Conservation (phyloP, 805 yeast species). For the Starmerella stellata region DNA sequence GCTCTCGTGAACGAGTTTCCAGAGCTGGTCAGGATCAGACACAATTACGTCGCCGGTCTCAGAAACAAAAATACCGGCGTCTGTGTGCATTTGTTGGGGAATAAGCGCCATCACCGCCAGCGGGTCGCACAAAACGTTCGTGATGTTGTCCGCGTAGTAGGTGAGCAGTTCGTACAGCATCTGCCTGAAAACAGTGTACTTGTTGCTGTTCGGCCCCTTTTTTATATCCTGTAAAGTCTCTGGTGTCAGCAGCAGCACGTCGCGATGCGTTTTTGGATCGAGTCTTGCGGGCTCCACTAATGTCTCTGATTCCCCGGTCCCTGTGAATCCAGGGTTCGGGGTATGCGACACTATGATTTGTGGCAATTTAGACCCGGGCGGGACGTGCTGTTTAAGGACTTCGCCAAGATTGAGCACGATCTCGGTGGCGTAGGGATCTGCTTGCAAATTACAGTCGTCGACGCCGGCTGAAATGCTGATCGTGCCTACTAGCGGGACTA, state of each 20-base stretch:
- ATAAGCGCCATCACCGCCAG: constrained; percentile 46
- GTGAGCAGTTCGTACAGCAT: constrained; percentile 37
- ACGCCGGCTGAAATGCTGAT: constrained; percentile 65
- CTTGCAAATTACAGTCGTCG: constrained; percentile 52
- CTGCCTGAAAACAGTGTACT: constrained; percentile 31
- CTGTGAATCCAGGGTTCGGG: constrained; percentile 31
- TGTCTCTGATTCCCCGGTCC: no score
- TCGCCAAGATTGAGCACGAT: constrained; percentile 32
- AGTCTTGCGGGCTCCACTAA: constrained; percentile 58
- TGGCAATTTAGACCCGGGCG: constrained; percentile 12
- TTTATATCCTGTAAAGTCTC: constrained; percentile 27
- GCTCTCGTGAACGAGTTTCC: constrained; percentile 16
- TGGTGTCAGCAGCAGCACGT: constrained; percentile 34
- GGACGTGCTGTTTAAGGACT: constrained; percentile 23
- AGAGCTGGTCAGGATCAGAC: constrained; percentile 11
- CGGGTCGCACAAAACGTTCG: constrained; percentile 72
- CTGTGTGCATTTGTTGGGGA: constrained; percentile 20
- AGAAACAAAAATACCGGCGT: constrained; percentile 19
- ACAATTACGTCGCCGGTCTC: constrained; percentile 16
- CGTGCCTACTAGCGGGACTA: constrained; percentile 31
- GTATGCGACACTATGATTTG: constrained; percentile 10
- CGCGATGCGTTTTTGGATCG: no score
- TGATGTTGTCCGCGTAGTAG: constrained; percentile 32
- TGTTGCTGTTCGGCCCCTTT: constrained; percentile 21
- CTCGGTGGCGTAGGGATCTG: constrained; percentile 62